A percentile compares a stretch with the other conserved stretches of the same genome.
Evolutionary conservation across 768 basidiomycete species (phyloP).

Genomic region (Cyathus striatus): DNA sequence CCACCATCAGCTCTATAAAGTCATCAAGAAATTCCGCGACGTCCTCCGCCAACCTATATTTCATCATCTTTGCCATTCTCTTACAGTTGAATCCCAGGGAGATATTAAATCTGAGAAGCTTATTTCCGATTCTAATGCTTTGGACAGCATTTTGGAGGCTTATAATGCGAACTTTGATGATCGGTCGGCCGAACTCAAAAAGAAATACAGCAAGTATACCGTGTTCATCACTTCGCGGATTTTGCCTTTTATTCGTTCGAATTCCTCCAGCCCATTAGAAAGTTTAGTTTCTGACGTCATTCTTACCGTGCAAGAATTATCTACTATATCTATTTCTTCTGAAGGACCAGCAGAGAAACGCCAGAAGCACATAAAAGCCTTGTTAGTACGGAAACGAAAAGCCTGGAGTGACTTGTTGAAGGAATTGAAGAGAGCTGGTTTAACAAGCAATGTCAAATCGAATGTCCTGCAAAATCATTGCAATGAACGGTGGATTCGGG

Average conservation of each 20-base stretch:
- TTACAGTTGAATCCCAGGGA: constrained; percentile 31
- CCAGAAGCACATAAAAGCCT: constrained; percentile 62
- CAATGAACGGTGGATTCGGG: constrained; percentile 58
- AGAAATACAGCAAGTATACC: constrained; percentile 48
- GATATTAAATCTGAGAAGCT: constrained; percentile 3
- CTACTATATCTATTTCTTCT: constrained; percentile 35
- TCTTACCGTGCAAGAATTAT: constrained; percentile 51
- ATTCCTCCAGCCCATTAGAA: constrained; percentile 41
- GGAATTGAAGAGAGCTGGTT: constrained; percentile 76
- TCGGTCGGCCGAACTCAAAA: constrained; percentile 43
- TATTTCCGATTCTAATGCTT: neutral
- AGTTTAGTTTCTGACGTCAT: constrained; percentile 62
- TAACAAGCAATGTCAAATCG: constrained; percentile 67
- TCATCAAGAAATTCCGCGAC: constrained; percentile 89
- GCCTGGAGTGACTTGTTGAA: constrained; percentile 90
- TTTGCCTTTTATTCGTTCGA: constrained; percentile 31
- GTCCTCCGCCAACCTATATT: constrained; percentile 69
- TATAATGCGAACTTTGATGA: constrained; percentile 11
- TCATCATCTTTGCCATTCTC: constrained; percentile 29
- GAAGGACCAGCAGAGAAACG: constrained; percentile 42
- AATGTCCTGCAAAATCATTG: constrained; percentile 55
- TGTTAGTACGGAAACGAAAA: constrained; percentile 80
- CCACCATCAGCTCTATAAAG: constrained; percentile 88
- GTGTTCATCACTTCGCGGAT: constrained; percentile 38
- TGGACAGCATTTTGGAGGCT: constrained; percentile 1